A percentile compares a stretch with the other conserved stretches of the same genome.
These are phyloP conservation scores for Pseudogymnoascus sp. DNA, from an alignment of 2,329 filamentous ascomycete species.

Conservation along the genomic window DNA sequence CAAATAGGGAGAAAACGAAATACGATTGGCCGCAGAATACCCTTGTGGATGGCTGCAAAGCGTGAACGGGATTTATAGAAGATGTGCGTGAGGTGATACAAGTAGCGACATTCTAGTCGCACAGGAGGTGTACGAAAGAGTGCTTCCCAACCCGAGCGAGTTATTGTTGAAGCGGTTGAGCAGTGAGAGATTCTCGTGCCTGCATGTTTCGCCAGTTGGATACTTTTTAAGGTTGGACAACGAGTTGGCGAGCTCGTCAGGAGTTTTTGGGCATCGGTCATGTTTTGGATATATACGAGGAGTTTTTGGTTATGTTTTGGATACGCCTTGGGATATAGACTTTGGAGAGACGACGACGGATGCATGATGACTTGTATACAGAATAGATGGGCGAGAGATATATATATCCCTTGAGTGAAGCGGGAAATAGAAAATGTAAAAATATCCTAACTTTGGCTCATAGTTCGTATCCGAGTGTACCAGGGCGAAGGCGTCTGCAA, in stretches of 20 bases:
- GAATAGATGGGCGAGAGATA: neutral
- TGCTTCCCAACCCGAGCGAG: neutral
- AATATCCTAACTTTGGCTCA: neutral
- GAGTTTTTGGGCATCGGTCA: neutral
- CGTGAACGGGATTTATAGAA: slow-evolving; percentile 7
- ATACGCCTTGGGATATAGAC: neutral
- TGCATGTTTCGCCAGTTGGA: neutral
- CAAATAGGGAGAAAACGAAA: slow-evolving; percentile 36
- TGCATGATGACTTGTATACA: neutral
- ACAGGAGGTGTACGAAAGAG: neutral
- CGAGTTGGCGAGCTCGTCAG: neutral
- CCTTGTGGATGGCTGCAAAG: slow-evolving; percentile 47
- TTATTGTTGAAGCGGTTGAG: neutral
- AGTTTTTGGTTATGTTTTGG: neutral
- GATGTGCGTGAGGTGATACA: neutral
- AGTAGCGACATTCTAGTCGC: neutral
- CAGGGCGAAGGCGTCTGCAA: neutral
- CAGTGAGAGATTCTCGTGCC: neutral
- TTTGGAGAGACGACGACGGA: neutral
- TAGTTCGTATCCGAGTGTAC: neutral
- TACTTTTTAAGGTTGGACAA: neutral
- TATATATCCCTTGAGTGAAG: neutral
- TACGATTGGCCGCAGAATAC: slow-evolving; percentile 55
- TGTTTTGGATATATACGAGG: neutral
- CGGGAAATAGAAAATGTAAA: neutral